Base-by-base conservation (phyloP, 345 rosid genomes). In the Eucalyptus guilfoylei region DNA sequence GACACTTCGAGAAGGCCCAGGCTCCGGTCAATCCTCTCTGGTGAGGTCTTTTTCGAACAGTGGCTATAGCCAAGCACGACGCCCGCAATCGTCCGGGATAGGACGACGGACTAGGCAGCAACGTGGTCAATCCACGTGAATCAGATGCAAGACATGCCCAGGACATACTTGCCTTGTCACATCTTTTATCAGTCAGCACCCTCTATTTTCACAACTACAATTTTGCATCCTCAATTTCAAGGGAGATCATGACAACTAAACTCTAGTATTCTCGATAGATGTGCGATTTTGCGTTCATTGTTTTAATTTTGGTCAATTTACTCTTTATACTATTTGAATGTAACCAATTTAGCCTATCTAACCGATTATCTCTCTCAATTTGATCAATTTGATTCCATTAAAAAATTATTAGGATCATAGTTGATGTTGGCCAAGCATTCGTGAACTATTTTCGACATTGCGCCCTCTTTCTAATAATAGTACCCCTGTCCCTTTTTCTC, bases 401-500 rank as follows among this genome's bases (percentile, higher is more conserved):
- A 37, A 37, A 72, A 12, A 19, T 28, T 6, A 16, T 19, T 10
- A 37, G 45, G 14, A 72, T 19, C 28, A 9, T 7, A 72, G 11
- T 72, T 19, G 6, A 37, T 0, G 12, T 37, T 72, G 5, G 15
- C 45, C 14, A 37, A 14, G 12, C 45, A 10, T 5, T 1, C 14
- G 1, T 0, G 6, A 2, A 9, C 44, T 34, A 19, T 34, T 5
- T 64, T 72, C 0, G 14, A 37, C 45, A 34, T 19, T 6, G 26
- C 5, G 2, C 7, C 26, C 45, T 72, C 45, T 34, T 17, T 34
- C 44, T 17, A 69, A 69, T 9, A 16, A 32, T 15, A 32, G 23
- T 32, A 69, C 42, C 42, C 80, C 81, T 34, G 9, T 2, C 26
- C 14, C 14, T 37, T 72, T 34, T 72, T 37, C 21, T 64, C 45